A percentile compares a stretch with the other conserved stretches of the same genome.
phyloP scores from a whole-genome alignment of 2,329 filamentous ascomycete genomes.

The Zasmidium citrigriseum region DNA sequence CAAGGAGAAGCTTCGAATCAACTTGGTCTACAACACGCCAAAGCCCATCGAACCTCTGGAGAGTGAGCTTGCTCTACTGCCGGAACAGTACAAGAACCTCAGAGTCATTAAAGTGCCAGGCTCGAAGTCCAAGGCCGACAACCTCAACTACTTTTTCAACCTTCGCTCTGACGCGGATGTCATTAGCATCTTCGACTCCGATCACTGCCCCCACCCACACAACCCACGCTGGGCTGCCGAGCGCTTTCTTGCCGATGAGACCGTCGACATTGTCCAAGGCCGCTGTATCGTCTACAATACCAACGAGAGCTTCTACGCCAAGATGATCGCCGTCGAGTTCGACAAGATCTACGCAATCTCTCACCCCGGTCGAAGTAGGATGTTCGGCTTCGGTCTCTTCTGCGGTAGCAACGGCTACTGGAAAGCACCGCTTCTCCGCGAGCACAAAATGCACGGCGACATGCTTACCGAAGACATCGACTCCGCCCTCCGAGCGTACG shows the following conservation, averaged over 20 bases:
- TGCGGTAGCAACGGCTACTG: slow-evolving; percentile 54
- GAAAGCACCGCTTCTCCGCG: slow-evolving; percentile 45
- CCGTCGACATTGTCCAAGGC: slow-evolving; percentile 52
- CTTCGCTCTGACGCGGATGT: slow-evolving; percentile 48
- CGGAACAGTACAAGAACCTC: slow-evolving; percentile 41
- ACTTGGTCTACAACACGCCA: slow-evolving; percentile 53
- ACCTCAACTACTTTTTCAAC: slow-evolving; percentile 51
- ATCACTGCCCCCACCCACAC: slow-evolving; percentile 54
- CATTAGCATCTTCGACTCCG: slow-evolving; percentile 53
- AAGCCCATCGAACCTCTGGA: slow-evolving; percentile 49
- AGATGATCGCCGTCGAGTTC: slow-evolving; percentile 53
- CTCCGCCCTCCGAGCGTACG: slow-evolving; percentile 49
- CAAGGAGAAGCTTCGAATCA: slow-evolving; percentile 48
- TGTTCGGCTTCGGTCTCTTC: slow-evolving; percentile 53
- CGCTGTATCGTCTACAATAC: slow-evolving; percentile 53
- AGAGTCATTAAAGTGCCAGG: slow-evolving; percentile 50
- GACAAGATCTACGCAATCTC: slow-evolving; percentile 56
- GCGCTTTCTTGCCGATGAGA: slow-evolving; percentile 44
- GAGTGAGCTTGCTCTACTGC: slow-evolving; percentile 42
- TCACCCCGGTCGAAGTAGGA: slow-evolving; percentile 49
- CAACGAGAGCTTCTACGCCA: slow-evolving; percentile 44
- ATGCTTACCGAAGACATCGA: slow-evolving; percentile 56
- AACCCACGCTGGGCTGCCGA: slow-evolving; percentile 52
- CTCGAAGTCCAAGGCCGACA: slow-evolving; percentile 53
- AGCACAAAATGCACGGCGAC: slow-evolving; percentile 52